Conservation (phyloP, 2,329 filamentous ascomycete genomes). For the Colletotrichum cordylinicola region DNA sequence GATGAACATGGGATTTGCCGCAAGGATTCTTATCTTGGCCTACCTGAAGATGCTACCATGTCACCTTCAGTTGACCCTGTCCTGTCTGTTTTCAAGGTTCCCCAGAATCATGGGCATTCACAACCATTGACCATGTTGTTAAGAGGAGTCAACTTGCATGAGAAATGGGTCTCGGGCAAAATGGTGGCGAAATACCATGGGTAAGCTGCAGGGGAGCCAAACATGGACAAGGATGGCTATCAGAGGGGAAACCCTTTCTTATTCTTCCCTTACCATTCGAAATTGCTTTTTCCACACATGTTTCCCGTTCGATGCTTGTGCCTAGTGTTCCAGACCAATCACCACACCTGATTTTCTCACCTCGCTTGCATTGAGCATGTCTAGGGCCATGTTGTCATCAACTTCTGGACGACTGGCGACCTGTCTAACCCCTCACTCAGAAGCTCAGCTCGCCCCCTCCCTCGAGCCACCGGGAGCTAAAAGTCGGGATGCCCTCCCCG, state of each 20-base stretch:
- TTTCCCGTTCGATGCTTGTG: neutral
- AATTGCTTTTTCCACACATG: neutral
- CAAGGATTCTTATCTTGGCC: neutral
- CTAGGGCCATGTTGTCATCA: neutral
- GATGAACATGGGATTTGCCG: neutral
- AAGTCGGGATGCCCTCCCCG: neutral
- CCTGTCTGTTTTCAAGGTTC: neutral
- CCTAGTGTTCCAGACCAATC: neutral
- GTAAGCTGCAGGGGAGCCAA: neutral
- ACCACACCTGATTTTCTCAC: neutral
- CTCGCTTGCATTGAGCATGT: neutral
- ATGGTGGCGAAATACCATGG: neutral
- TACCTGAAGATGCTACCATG: neutral
- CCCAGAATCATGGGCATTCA: neutral
- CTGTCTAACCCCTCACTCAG: neutral
- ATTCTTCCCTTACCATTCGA: neutral
- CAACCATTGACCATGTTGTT: neutral
- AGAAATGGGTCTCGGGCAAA: neutral
- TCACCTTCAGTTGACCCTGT: neutral
- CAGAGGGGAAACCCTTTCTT: neutral
- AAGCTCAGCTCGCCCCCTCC: neutral
- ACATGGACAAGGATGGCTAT: neutral
- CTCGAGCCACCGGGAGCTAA: neutral
- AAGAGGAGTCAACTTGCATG: neutral
- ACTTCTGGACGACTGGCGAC: neutral